phyloP scores from a whole-genome alignment of 202 grass and related monocot species.

The Setaria viridis region DNA sequence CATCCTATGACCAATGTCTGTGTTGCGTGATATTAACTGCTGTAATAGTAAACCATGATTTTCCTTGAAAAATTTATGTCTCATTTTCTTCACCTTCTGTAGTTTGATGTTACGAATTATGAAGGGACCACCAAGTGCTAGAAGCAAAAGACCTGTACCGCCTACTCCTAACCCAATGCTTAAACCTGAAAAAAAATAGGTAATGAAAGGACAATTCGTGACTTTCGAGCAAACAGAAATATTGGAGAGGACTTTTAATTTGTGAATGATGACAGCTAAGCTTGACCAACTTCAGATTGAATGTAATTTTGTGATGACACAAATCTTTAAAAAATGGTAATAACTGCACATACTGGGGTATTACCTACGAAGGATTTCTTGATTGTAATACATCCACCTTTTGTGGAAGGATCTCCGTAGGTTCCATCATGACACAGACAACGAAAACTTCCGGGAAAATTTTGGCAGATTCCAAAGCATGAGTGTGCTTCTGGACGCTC shows the following conservation, averaged over 20 bases:
- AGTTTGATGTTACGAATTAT: conserved; percentile 30
- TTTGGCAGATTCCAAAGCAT: neutral
- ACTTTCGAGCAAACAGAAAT: too few relatives aligned
- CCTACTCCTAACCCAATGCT: conserved; percentile 33
- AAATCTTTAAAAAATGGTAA: neutral
- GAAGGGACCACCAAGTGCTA: conserved; percentile 39
- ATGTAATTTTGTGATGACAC: neutral
- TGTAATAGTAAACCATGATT: conserved; percentile 62
- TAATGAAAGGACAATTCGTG: neutral
- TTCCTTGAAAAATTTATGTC: conserved; percentile 37
- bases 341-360: neutral
- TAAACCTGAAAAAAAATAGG: conserved; percentile 4
- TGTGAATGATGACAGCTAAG: neutral
- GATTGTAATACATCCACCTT: neutral
- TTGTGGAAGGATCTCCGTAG: neutral
- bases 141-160: conserved; percentile 36
- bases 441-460: neutral
- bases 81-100: neutral
- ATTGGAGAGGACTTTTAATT: neutral
- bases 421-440: neutral
- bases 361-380: neutral
- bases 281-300: neutral
- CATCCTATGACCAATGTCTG: conserved; percentile 42
- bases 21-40: conserved; percentile 33
- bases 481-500: neutral